Evolutionary conservation across 176 grass and related monocot species (phyloP), one percentile per base, ranked within the genome.

Genomic region (Leersia perrieri): DNA sequence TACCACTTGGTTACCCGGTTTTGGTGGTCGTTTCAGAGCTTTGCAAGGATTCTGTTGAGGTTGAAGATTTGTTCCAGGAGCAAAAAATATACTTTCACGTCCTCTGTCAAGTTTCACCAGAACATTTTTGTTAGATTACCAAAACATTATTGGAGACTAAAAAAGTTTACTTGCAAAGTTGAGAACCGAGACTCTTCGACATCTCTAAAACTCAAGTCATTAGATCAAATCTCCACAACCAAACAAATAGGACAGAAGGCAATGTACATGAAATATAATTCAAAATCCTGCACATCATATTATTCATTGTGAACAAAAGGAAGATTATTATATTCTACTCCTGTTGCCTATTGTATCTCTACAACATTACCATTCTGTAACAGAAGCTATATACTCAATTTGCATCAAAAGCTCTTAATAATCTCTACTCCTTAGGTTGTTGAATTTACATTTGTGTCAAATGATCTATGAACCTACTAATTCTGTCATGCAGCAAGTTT

Each of bases 61-160:
- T 28, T 78, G 88, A 74, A 92, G 75, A 74, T 81, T 80, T 61
- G 65, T 72, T 22, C 88, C 83, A 7, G 92, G 78, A 38, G 81
- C 86, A 39, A 98, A 63, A 68, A 94, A 65, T 32, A 98, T 91
- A 73, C 95, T 98, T 89, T 98, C 92, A 31, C 95, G 77, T 53
- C 95, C 95, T 94, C 95, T 98, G 31, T 75, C 34, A 84, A 65
- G 74, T 81, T 58, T 74, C 36, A 76, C 32, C 38, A 86, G 82
- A 77, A 82, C 11, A 81, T 57, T 3, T 55, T 55, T 0, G 5
- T 16, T 49, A 55, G 9, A 49, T 18, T 3, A 18, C 45, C 31
- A 83, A 82, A 81, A 78, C n/a, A 81, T 58, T 31, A 45, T 76
- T 76, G 51, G 39, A 77, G 20, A 27, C 27, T 33, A 77, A 80